Conservation (phyloP, 352 stramenopile genomes). For the Phytophthora foliorum region DNA sequence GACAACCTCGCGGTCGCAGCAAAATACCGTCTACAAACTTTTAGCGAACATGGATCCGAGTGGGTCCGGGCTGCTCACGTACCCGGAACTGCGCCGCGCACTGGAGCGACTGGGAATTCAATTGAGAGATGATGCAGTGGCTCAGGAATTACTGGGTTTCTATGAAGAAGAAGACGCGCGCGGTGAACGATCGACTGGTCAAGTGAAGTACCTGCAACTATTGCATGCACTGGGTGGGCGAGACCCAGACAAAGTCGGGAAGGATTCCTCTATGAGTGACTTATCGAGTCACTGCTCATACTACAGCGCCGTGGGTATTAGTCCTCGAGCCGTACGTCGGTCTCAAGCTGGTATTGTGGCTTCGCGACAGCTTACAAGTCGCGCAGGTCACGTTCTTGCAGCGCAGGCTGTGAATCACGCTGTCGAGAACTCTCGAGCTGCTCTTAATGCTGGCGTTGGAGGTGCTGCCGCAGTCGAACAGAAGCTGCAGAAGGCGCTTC, state of each 20-base stretch:
- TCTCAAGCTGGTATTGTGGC: slow-evolving; percentile 28
- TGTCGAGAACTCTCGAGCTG: slow-evolving; percentile 32
- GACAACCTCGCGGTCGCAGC: slow-evolving; percentile 48
- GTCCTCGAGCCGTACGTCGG: slow-evolving; percentile 52
- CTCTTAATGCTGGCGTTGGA: slow-evolving; percentile 45
- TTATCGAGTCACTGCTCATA: slow-evolving; percentile 83
- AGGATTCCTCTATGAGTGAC: slow-evolving; percentile 70
- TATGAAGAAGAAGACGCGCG: slow-evolving; percentile 71
- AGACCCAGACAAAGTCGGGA: slow-evolving; percentile 63
- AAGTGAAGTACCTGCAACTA: slow-evolving; percentile 72
- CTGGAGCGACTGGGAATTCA: slow-evolving; percentile 66
- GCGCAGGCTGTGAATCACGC: slow-evolving; percentile 47
- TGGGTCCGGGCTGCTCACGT: slow-evolving; percentile 61
- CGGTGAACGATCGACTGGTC: slow-evolving; percentile 48
- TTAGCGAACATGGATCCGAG: slow-evolving; percentile 67
- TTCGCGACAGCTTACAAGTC: slow-evolving; percentile 36
- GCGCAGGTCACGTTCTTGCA: slow-evolving; percentile 47
- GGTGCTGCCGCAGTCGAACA: slow-evolving; percentile 61
- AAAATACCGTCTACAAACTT: slow-evolving; percentile 71
- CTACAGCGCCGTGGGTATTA: slow-evolving; percentile 79
- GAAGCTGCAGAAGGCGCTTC: slow-evolving; percentile 70
- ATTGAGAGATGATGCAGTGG: slow-evolving; percentile 46
- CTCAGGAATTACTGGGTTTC: slow-evolving; percentile 48
- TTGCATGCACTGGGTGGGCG: slow-evolving; percentile 69
- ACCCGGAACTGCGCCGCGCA: slow-evolving; percentile 66